Evolutionary conservation across 1,284 basidiomycete species (phyloP).

Genomic region (Erythrobasidium hasegawianum): DNA sequence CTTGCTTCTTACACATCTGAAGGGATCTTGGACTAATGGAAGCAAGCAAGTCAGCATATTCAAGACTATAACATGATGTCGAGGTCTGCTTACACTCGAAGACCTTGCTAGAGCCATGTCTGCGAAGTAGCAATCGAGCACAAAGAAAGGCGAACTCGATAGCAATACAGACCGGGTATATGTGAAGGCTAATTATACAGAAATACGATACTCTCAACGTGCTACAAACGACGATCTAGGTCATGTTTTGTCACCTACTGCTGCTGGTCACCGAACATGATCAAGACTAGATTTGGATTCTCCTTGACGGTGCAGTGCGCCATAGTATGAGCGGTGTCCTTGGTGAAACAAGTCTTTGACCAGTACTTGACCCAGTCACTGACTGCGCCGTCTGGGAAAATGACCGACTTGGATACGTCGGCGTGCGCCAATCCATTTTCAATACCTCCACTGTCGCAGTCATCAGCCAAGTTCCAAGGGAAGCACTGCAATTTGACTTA

Average conservation of each 20-base stretch:
- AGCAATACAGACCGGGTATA: no score
- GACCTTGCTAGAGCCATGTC: constrained; percentile 29
- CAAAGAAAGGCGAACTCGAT: no score
- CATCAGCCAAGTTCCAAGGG: not conserved
- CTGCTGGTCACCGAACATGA: not conserved
- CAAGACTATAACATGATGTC: not conserved
- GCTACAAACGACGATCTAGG: no score
- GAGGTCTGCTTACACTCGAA: constrained; percentile 12
- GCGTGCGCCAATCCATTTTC: not conserved
- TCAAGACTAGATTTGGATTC: not conserved
- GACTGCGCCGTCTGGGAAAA: not conserved
- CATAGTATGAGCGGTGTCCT: not conserved
- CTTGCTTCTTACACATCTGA: constrained; percentile 2
- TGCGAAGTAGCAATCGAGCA: not conserved
- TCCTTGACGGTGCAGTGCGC: not conserved
- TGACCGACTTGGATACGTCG: not conserved
- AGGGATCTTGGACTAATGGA: constrained; percentile 4
- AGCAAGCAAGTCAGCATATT: not conserved
- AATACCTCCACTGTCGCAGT: not conserved
- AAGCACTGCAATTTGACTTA: not conserved
- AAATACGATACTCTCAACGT: no score
- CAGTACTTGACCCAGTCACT: constrained; percentile 1
- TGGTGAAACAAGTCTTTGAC: not conserved
- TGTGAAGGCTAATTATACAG: no score
- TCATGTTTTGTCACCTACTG: no score